phyloP scores from a whole-genome alignment of 176 grass and related monocot species.

The Saccharum officinarum region DNA sequence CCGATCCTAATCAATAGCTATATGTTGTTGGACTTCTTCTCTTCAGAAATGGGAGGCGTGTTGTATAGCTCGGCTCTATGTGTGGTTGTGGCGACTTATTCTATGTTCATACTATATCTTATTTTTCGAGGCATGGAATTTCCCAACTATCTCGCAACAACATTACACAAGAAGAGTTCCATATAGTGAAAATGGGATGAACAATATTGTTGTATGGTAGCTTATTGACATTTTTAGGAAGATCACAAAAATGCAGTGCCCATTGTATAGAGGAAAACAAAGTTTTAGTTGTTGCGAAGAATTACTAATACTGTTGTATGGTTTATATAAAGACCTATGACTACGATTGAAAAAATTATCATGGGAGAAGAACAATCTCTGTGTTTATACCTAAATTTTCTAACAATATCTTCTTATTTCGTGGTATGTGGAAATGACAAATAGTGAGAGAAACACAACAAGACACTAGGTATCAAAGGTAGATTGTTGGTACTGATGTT shows the following conservation, averaged over 20 bases:
- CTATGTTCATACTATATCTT: constrained; percentile 37
- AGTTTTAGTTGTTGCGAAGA: neutral
- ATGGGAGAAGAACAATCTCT: neutral
- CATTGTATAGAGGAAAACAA: neutral
- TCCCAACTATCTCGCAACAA: neutral
- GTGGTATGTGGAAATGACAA: neutral
- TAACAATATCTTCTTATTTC: neutral
- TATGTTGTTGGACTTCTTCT: constrained; percentile 83
- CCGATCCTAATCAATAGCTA: constrained; percentile 81
- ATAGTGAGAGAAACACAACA: neutral
- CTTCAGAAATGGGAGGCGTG: constrained; percentile 46
- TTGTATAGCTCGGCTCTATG: constrained; percentile 50
- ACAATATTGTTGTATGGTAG: neutral
- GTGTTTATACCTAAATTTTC: neutral
- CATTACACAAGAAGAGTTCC: neutral
- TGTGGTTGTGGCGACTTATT: constrained; percentile 31
- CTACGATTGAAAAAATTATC: neutral
- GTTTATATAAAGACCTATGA: neutral
- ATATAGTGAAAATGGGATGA: neutral
- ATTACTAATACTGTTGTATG: neutral
- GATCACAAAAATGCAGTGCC: neutral
- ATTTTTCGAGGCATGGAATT: constrained; percentile 38
- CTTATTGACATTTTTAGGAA: neutral
- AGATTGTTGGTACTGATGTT: neutral
- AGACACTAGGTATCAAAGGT: neutral